These are phyloP conservation scores for Arctium minus DNA, from an alignment of 129 eudicot genomes.

Conservation along the genomic window DNA sequence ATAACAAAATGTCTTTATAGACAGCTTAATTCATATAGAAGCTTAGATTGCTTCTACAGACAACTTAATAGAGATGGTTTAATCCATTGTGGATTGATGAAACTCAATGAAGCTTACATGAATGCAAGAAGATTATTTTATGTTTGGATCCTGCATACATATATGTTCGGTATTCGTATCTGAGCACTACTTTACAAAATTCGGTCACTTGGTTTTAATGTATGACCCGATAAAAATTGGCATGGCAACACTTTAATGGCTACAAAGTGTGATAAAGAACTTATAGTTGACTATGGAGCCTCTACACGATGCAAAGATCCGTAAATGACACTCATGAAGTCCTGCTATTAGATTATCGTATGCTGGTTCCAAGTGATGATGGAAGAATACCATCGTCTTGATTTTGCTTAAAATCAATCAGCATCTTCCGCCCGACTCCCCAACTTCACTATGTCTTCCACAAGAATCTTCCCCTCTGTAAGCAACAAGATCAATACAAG, in stretches of 20 bases:
- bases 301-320: conserved; percentile 16
- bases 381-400: conserved; percentile 7
- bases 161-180: conserved; percentile 13
- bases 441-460: conserved; percentile 87
- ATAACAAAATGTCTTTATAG: no score
- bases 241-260: conserved; percentile 19
- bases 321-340: neutral
- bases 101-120: neutral
- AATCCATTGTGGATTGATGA: neutral
- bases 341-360: neutral
- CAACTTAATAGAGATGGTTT: neutral
- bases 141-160: conserved; percentile 5
- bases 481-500: neutral
- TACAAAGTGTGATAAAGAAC: conserved; percentile 16
- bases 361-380: conserved; percentile 6
- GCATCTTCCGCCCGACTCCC: conserved; percentile 59
- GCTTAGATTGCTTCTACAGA: neutral
- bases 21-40: no score
- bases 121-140: conserved; percentile 10
- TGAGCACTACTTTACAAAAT: conserved; percentile 31
- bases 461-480: conserved; percentile 98
- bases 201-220: neutral
- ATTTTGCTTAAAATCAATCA: conserved; percentile 28
- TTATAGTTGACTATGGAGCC: conserved; percentile 1
- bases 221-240: conserved; percentile 18